Conservation (phyloP, 1,284 basidiomycete species). For the Cystobasidiaceae sp. region DNA sequence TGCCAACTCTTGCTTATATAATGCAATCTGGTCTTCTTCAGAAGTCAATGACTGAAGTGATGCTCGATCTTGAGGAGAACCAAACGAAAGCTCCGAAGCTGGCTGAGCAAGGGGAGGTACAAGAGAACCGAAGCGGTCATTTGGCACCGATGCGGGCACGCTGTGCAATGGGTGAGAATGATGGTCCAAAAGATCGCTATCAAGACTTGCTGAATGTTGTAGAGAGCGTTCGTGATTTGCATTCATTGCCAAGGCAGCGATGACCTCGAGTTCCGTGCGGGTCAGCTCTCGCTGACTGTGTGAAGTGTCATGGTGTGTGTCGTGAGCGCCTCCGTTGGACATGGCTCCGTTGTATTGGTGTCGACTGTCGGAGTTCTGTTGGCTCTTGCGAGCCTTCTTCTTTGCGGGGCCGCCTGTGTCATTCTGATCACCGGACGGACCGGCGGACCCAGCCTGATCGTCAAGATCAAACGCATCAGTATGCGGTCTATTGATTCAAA, state of each 20-base stretch:
- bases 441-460: conserved; percentile 13
- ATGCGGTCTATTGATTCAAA: too few species aligned
- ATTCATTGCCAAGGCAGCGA: conserved; percentile 29
- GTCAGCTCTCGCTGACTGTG: conserved; percentile 11
- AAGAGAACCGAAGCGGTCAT: conserved; percentile 12
- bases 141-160: conserved; percentile 9
- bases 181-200: conserved; percentile 15
- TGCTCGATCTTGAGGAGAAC: conserved; percentile 12
- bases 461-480: too few species aligned
- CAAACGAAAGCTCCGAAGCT: conserved; percentile 4
- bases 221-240: conserved; percentile 24
- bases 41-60: conserved; percentile 7
- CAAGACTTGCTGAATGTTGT: conserved; percentile 17
- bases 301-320: neutral
- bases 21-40: conserved; percentile 7
- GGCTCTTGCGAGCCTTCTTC: conserved; percentile 21
- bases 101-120: conserved; percentile 1
- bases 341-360: neutral
- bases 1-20: neutral
- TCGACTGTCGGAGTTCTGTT: neutral
- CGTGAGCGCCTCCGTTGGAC: neutral
- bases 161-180: conserved; percentile 26
- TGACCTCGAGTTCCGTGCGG: conserved; percentile 21
- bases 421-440: conserved; percentile 11
- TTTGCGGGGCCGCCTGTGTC: conserved; percentile 9